Evolutionary conservation across 2,329 filamentous ascomycete genomes (phyloP).

Genomic region (Exserohilum turcica): DNA sequence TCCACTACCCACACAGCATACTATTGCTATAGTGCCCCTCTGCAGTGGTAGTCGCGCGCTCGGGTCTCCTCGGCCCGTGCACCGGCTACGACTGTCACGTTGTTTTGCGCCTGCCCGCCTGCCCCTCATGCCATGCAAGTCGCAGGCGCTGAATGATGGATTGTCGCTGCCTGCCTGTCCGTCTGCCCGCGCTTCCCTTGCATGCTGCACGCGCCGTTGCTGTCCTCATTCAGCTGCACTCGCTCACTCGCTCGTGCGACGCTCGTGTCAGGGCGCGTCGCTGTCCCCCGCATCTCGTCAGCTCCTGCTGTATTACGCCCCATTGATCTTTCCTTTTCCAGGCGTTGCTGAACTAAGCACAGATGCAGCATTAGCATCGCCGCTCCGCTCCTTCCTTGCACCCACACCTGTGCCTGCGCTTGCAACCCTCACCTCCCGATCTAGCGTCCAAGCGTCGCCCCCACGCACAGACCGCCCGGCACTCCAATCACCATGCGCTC

Average conservation of each 20-base stretch:
- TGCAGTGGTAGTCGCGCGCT: background rate
- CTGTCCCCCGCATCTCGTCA: background rate
- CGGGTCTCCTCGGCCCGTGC: conserved; percentile 11
- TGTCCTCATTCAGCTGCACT: too few species aligned
- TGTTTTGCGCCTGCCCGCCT: conserved; percentile 14
- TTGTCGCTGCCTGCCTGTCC: background rate
- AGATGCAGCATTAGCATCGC: background rate
- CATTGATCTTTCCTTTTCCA: too few species aligned
- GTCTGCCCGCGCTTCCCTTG: too few species aligned
- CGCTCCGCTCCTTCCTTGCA: background rate
- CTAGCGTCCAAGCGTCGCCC: background rate
- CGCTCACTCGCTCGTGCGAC: background rate
- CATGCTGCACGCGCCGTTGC: too few species aligned
- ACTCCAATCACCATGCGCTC: background rate
- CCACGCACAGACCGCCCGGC: background rate
- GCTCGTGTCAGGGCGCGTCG: background rate
- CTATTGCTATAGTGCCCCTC: too few species aligned
- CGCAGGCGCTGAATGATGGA: too few species aligned
- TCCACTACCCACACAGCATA: too few species aligned
- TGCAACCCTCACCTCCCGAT: background rate
- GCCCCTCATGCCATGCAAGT: conserved; percentile 1
- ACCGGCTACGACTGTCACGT: conserved; percentile 14
- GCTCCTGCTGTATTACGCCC: background rate
- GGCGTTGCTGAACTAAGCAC: conserved; percentile 3
- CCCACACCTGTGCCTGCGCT: background rate